Evolutionary conservation across 2,329 filamentous ascomycete species (phyloP).

Genomic region (Kalaharituber pfeilii): DNA sequence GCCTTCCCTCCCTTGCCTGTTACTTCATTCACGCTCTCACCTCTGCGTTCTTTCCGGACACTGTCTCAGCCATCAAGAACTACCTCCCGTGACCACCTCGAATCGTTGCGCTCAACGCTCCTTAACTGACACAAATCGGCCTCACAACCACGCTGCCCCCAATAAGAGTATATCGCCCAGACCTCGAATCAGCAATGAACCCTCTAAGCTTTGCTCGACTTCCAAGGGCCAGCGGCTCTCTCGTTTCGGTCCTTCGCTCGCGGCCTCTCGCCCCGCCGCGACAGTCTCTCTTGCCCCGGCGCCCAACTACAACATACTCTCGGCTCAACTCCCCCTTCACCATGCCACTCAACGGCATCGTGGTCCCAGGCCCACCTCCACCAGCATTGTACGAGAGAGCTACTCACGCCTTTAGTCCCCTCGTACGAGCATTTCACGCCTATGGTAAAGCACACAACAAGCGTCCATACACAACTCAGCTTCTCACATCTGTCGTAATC

Average conservation of each 20-base stretch:
- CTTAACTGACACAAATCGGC: no score
- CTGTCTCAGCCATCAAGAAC: neutral
- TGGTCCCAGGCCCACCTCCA: neutral
- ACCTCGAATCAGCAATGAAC: neutral
- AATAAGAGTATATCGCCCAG: no score
- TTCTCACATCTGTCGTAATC: slow-evolving; percentile 57
- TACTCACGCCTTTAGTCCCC: neutral
- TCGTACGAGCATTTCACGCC: slow-evolving; percentile 13
- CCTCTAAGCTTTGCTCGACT: neutral
- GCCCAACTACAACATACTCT: neutral
- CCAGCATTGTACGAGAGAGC: neutral
- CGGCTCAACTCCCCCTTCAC: neutral
- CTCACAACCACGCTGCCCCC: no score
- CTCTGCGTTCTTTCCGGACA: neutral
- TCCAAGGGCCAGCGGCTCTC: neutral
- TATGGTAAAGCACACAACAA: slow-evolving; percentile 56
- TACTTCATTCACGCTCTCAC: neutral
- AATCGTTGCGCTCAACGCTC: no score
- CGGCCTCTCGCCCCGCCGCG: neutral
- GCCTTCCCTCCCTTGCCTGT: neutral
- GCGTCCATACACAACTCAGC: slow-evolving; percentile 62
- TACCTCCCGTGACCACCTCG: neutral
- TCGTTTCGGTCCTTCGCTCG: neutral
- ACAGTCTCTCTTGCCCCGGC: neutral
- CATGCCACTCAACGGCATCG: neutral